Base-by-base conservation (phyloP, 108 stramenopile genomes). In the Cyclostephanos tholiformis region DNA sequence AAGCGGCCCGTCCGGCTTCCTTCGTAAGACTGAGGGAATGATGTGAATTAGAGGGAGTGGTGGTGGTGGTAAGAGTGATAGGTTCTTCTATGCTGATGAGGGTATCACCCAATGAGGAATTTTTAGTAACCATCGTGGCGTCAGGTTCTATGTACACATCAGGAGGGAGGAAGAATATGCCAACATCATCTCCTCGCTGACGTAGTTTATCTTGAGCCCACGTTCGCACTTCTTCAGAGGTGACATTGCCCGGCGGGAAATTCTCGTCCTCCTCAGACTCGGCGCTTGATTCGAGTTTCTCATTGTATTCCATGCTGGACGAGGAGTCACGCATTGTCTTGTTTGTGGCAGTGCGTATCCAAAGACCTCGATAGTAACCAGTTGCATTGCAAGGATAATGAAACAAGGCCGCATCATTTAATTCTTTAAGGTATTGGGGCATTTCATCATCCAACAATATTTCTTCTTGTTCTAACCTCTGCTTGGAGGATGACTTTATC, bases 371-470 rank as follows among this genome's bases (percentile, higher is more conserved):
- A 75, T 93, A 95, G 61, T 84, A 90, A 38, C 94, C 94, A 8
- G 92, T 95, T 22, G 82, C 85, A 78, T 95, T 95, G 79, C 94
- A 82, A 12, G 94, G 94, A 75, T 91, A 95, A 65, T 91, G 89
- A 36, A 62, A 85, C 11, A 92, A 32, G 22, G 55, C 35, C 27
- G 20, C 30, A 66, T 79, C 78, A 50, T 66, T 67, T 9, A 65
- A 19, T 23, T 52, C 51, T 35, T 56, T 46, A 16, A 62, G n/a
- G 1, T 48, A 2, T 4, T 25, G 61, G 10, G 73, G 46, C 39
- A 53, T 30, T 17, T 38, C 36, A 32, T 60, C 13, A 29, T 53
- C 49, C 5, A 17, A 17, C 19, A 16, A 16, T 14, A 20, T 17
- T 36, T 27, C 23, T 38, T 55, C 53, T 60, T 63, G 57, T 49